These are phyloP conservation scores for Blumeria hordei DNA, from an alignment of 2,329 filamentous ascomycete genomes.

Conservation along the genomic window DNA sequence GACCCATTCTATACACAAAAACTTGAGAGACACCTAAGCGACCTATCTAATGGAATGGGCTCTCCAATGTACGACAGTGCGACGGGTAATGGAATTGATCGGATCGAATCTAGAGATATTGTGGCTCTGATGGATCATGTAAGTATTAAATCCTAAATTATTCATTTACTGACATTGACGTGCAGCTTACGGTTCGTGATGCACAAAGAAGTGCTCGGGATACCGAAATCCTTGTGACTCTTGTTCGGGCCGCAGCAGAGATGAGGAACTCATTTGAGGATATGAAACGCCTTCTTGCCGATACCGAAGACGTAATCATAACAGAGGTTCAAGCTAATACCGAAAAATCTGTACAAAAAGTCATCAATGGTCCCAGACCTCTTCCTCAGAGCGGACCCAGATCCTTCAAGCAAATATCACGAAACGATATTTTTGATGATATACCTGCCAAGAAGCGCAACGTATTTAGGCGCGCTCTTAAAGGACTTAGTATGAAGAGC, in stretches of 20 bases:
- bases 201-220: slow-evolving; percentile 89
- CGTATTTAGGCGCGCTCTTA: slow-evolving; percentile 82
- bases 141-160: slow-evolving; percentile 16
- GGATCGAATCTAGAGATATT: slow-evolving; percentile 2
- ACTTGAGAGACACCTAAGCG: slow-evolving; percentile 49
- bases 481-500: slow-evolving; percentile 70
- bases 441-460: slow-evolving; percentile 60
- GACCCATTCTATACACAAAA: slow-evolving; percentile 43
- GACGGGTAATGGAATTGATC: slow-evolving; percentile 16
- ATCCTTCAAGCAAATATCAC: slow-evolving; percentile 22
- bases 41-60: slow-evolving; percentile 74
- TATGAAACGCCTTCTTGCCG: slow-evolving; percentile 74
- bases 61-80: slow-evolving; percentile 80
- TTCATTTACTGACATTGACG: slow-evolving; percentile 4
- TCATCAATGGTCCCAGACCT: slow-evolving; percentile 67
- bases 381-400: slow-evolving; percentile 36
- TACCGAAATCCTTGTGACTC: slow-evolving; percentile 82
- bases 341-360: slow-evolving; percentile 59
- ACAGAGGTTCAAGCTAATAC: slow-evolving; percentile 70
- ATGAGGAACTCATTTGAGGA: slow-evolving; percentile 95
- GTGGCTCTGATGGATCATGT: slow-evolving; percentile 93
- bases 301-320: slow-evolving; percentile 77
- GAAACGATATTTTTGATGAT: slow-evolving; percentile 28
- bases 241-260: slow-evolving; percentile 82
- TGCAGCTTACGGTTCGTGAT: slow-evolving; percentile 72